phyloP scores from a whole-genome alignment of 23 red algal species.

The Gracilaria caudata region DNA sequence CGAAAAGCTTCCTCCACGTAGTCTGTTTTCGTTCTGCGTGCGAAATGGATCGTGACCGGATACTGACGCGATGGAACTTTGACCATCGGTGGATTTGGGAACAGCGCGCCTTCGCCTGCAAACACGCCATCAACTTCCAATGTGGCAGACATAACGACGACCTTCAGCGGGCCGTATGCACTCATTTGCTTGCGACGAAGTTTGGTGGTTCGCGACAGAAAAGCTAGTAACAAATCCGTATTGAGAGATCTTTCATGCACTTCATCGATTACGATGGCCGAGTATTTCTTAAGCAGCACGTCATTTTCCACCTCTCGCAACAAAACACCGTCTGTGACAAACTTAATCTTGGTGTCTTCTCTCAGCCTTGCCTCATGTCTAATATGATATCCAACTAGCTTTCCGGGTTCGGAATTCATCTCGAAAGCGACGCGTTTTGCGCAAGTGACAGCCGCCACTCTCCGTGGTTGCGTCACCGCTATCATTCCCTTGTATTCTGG shows the following conservation, averaged over 20 bases:
- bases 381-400: conserved; percentile 83
- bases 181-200: conserved; percentile 43
- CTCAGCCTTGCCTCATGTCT: conserved; percentile 52
- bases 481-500: conserved; percentile 74
- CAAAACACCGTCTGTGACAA: conserved; percentile 90
- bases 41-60: conserved; percentile 75
- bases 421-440: conserved; percentile 84
- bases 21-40: conserved; percentile 63
- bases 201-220: conserved; percentile 68
- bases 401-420: conserved; percentile 63
- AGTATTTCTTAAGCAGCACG: conserved; percentile 70
- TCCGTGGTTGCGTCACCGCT: conserved; percentile 90
- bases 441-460: conserved; percentile 83
- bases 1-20: conserved; percentile 79
- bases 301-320: conserved; percentile 76
- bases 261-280: conserved; percentile 88
- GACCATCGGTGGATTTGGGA: conserved; percentile 74
- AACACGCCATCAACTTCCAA: conserved; percentile 66
- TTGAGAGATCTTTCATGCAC: conserved; percentile 88
- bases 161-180: conserved; percentile 51
- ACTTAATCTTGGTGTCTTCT: conserved; percentile 53
- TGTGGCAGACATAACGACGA: conserved; percentile 96
- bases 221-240: conserved; percentile 82
- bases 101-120: conserved; percentile 50
- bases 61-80: conserved; percentile 79